These are phyloP conservation scores for Oleoguttula mirabilis DNA, from an alignment of 495 filamentous ascomycete genomes.

Conservation along the genomic window DNA sequence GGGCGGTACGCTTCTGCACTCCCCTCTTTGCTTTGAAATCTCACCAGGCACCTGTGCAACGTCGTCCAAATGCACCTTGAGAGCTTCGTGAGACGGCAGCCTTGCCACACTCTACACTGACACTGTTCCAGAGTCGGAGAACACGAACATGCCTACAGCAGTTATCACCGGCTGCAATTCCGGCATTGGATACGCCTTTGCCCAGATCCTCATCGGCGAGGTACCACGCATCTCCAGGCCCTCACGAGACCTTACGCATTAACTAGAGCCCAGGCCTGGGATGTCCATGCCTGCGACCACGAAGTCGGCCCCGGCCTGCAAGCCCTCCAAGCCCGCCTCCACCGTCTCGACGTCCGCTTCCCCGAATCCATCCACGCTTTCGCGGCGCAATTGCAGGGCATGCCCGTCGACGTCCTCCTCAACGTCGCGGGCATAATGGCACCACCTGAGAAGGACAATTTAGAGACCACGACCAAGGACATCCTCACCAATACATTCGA, in stretches of 20 bases:
- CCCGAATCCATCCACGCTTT: conserved; percentile 24
- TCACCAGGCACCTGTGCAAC: too few relatives aligned
- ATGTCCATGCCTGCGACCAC: conserved; percentile 28
- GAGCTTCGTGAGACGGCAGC: too few relatives aligned
- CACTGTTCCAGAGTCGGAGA: too few relatives aligned
- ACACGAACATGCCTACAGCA: conserved; percentile 20
- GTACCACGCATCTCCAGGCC: conserved; percentile 15
- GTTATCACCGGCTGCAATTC: conserved; percentile 26
- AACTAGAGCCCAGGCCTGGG: conserved; percentile 20
- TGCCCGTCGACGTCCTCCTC: conserved; percentile 25
- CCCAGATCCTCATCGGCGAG: conserved; percentile 23
- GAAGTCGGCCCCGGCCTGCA: conserved; percentile 35
- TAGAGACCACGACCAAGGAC: conserved; percentile 14
- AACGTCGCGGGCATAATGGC: conserved; percentile 30
- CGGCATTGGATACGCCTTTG: conserved; percentile 26
- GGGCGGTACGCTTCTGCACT: too few relatives aligned
- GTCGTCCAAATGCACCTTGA: too few relatives aligned
- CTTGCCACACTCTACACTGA: too few relatives aligned
- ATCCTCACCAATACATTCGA: conserved; percentile 21
- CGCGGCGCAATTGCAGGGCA: conserved; percentile 12
- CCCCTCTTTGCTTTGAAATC: too few relatives aligned
- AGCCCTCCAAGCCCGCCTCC: conserved; percentile 31
- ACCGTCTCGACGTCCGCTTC: conserved; percentile 38
- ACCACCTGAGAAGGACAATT: conserved; percentile 19
- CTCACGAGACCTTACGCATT: neutral